A percentile compares a stretch with the other conserved stretches of the same genome.
These are phyloP conservation scores for Globisporangium megalacanthum DNA, from an alignment of 352 stramenopile genomes.

Conservation along the genomic window DNA sequence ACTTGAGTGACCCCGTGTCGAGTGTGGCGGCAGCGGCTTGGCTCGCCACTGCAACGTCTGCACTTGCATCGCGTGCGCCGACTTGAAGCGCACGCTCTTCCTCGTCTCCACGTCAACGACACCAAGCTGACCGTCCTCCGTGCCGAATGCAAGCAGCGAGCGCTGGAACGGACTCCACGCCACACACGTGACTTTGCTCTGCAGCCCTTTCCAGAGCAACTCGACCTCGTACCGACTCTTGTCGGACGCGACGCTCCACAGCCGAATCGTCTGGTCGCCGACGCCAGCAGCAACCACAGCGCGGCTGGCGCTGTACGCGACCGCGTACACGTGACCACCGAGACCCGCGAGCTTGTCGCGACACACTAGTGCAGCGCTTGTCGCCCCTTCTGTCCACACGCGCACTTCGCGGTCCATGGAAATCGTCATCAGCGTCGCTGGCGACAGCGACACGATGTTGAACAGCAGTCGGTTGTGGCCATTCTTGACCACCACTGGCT, in stretches of 20 bases:
- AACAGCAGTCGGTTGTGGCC: slow-evolving; percentile 65
- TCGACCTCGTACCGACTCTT: slow-evolving; percentile 30
- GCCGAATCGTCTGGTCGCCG: slow-evolving; percentile 70
- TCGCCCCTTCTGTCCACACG: slow-evolving; percentile 37
- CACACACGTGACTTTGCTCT: slow-evolving; percentile 71
- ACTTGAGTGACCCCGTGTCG: neutral
- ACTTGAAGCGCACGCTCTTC: slow-evolving; percentile 46
- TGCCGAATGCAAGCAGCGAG: slow-evolving; percentile 54
- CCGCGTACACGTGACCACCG: slow-evolving; percentile 59
- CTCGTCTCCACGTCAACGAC: slow-evolving; percentile 51
- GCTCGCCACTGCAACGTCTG: slow-evolving; percentile 42
- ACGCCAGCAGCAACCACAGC: slow-evolving; percentile 41
- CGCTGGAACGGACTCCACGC: slow-evolving; percentile 55
- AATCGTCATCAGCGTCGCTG: slow-evolving; percentile 41
- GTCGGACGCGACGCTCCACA: slow-evolving; percentile 35
- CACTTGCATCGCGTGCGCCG: slow-evolving; percentile 33
- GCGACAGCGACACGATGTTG: slow-evolving; percentile 35
- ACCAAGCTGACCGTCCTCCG: slow-evolving; percentile 62
- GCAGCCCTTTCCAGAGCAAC: slow-evolving; percentile 69
- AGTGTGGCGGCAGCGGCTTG: neutral
- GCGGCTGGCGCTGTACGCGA: slow-evolving; percentile 26
- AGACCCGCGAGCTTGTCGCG: slow-evolving; percentile 41
- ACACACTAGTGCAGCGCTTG: slow-evolving; percentile 21
- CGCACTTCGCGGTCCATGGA: slow-evolving; percentile 66
- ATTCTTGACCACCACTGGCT: slow-evolving; percentile 49